Conservation (phyloP, 2,329 filamentous ascomycete species). For the Cytospora schulzeri region DNA sequence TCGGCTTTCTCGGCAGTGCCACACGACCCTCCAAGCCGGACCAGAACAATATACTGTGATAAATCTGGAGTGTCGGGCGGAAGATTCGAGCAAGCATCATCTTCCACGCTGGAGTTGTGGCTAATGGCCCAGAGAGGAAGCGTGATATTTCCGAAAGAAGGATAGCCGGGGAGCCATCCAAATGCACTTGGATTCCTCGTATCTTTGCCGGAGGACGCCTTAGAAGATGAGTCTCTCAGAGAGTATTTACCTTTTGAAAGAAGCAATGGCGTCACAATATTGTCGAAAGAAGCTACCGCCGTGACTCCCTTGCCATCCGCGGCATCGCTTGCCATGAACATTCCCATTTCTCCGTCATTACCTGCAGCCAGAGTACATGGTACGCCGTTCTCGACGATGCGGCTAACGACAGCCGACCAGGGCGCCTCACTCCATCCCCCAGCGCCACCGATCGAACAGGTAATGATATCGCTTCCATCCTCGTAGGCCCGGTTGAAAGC, state of each 20-base stretch:
- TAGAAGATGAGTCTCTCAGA: constrained; percentile 16
- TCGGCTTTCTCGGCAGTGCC: constrained; percentile 36
- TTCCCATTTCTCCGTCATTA: constrained; percentile 32
- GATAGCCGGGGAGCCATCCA: constrained; percentile 28
- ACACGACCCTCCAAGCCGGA: constrained; percentile 40
- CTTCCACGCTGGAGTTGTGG: constrained; percentile 33
- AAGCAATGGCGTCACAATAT: constrained; percentile 27
- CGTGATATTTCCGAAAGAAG: constrained; percentile 25
- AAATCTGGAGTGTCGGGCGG: constrained; percentile 44
- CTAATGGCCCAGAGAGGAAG: constrained; percentile 35
- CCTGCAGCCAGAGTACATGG: constrained; percentile 35
- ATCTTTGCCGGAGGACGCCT: constrained; percentile 10
- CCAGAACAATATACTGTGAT: constrained; percentile 43
- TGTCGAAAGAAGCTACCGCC: constrained; percentile 33
- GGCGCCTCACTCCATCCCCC: constrained; percentile 35
- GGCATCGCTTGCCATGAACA: constrained; percentile 32
- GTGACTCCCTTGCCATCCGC: constrained; percentile 33
- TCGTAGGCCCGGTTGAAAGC: constrained; percentile 47
- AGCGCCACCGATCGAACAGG: constrained; percentile 33
- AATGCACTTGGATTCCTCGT: constrained; percentile 6
- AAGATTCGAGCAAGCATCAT: constrained; percentile 43
- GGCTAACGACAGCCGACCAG: constrained; percentile 32
- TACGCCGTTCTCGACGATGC: constrained; percentile 36
- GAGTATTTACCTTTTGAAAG: constrained; percentile 29
- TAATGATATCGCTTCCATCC: constrained; percentile 42